These are phyloP conservation scores for Nidula niveotomentosa DNA, from an alignment of 1,284 basidiomycete species.

Conservation along the genomic window DNA sequence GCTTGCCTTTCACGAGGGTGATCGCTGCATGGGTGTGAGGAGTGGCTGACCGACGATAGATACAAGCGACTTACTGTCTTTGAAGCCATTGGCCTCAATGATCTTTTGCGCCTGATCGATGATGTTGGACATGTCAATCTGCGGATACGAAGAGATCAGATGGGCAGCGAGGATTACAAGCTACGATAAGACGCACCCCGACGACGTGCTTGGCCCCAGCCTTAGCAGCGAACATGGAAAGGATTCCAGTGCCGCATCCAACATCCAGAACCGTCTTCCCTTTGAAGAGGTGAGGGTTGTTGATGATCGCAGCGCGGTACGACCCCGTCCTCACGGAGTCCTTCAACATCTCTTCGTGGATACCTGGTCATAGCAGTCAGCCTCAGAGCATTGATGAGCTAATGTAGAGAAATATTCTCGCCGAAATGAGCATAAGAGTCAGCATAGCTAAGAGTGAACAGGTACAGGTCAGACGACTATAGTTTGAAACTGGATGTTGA, in stretches of 20 bases:
- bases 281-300: conserved; percentile 96
- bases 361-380: conserved; percentile 50
- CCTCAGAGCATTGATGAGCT: not conserved
- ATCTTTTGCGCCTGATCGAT: conserved; percentile 99
- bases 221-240: conserved; percentile 99
- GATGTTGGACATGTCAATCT: conserved; percentile 99
- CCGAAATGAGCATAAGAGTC: conserved; percentile 96
- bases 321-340: conserved; percentile 94
- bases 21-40: conserved; percentile 55
- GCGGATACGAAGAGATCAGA: conserved; percentile 11
- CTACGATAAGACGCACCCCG: conserved; percentile 57
- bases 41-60: not conserved
- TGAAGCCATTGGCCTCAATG: conserved; percentile 94
- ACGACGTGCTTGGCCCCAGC: conserved; percentile 97
- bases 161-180: conserved; percentile 1
- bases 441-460: conserved; percentile 64
- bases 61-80: conserved; percentile 71
- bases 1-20: conserved; percentile 96
- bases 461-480: conserved; percentile 14
- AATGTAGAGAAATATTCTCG: conserved; percentile 30
- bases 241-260: conserved; percentile 97
- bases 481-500: conserved; percentile 11
- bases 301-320: conserved; percentile 93
- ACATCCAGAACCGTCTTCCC: conserved; percentile 97
- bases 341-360: conserved; percentile 99